Conservation (phyloP, 306 rosid species). For the Rosa multiflora region DNA sequence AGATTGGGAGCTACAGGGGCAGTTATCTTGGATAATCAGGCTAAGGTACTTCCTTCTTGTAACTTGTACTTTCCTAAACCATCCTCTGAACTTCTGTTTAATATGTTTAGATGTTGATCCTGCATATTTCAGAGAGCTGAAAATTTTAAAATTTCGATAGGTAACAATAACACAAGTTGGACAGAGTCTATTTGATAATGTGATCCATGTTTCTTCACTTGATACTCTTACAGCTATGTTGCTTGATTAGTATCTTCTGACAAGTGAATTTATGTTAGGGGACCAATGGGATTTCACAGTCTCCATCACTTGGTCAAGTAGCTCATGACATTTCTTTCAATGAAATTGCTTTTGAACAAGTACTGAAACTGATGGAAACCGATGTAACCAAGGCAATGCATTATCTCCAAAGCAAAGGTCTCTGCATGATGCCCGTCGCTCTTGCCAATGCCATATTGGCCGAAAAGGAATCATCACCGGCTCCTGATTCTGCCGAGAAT, state of each 20-base stretch:
- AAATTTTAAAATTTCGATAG: background rate
- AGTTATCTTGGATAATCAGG: conserved; percentile 10
- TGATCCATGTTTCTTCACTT: background rate
- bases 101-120: background rate
- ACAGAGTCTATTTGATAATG: background rate
- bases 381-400: conserved; percentile 30
- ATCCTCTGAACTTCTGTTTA: background rate
- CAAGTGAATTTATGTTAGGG: conserved; percentile 14
- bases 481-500: conserved; percentile 1
- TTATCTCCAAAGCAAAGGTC: conserved; percentile 29
- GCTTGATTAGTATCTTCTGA: background rate
- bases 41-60: conserved; percentile 16
- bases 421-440: conserved; percentile 26
- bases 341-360: conserved; percentile 26
- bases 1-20: conserved; percentile 31
- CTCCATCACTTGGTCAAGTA: conserved; percentile 13
- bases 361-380: conserved; percentile 29
- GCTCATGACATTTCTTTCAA: conserved; percentile 13
- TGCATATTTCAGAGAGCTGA: background rate
- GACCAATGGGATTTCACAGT: conserved; percentile 4
- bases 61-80: background rate
- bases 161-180: background rate
- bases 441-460: conserved; percentile 30
- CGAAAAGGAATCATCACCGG: conserved; percentile 4
- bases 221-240: background rate